Evolutionary conservation across 2,329 filamentous ascomycete genomes (phyloP).

Genomic region (Epichloe amarillans): DNA sequence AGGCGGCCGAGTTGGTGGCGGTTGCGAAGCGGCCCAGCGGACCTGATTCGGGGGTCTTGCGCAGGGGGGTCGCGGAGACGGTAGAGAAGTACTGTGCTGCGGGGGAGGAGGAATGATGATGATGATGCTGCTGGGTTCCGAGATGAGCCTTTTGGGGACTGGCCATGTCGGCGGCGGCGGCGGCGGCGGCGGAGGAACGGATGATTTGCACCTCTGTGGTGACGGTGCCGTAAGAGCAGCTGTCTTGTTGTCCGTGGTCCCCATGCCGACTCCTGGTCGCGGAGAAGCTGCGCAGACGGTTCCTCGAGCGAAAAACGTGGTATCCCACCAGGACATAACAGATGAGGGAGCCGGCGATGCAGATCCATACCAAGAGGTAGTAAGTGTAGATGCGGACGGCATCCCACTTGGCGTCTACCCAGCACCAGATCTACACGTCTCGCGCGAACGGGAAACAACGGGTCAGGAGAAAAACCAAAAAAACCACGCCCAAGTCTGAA

Average conservation of each 20-base stretch:
- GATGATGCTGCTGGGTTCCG: conserved; percentile 8
- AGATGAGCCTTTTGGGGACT: conserved; percentile 12
- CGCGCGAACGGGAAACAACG: neutral
- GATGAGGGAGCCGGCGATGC: conserved; percentile 38
- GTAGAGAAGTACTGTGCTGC: conserved; percentile 21
- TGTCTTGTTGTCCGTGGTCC: conserved; percentile 9
- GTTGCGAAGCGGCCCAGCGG: conserved; percentile 8
- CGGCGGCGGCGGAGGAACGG: conserved; percentile 12
- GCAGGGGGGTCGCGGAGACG: conserved; percentile 10
- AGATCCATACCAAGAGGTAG: conserved; percentile 48
- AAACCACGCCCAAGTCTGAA: neutral
- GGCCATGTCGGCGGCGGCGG: conserved; percentile 7
- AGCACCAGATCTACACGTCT: conserved; percentile 42
- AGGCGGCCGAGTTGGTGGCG: conserved; percentile 18
- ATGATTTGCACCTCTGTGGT: conserved; percentile 38
- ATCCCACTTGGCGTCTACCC: conserved; percentile 42
- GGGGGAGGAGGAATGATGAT: conserved; percentile 10
- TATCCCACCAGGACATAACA: conserved; percentile 46
- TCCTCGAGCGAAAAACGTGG: conserved; percentile 45
- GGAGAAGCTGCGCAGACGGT: conserved; percentile 40
- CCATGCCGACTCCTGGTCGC: conserved; percentile 19
- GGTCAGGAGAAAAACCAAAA: neutral
- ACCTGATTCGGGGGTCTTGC: neutral
- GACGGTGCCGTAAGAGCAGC: conserved; percentile 33
- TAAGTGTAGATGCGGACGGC: conserved; percentile 46